Evolutionary conservation across 495 filamentous ascomycete species (phyloP), one percentile per base, ranked within the genome.

Genomic region (Penicillium pulvis): DNA sequence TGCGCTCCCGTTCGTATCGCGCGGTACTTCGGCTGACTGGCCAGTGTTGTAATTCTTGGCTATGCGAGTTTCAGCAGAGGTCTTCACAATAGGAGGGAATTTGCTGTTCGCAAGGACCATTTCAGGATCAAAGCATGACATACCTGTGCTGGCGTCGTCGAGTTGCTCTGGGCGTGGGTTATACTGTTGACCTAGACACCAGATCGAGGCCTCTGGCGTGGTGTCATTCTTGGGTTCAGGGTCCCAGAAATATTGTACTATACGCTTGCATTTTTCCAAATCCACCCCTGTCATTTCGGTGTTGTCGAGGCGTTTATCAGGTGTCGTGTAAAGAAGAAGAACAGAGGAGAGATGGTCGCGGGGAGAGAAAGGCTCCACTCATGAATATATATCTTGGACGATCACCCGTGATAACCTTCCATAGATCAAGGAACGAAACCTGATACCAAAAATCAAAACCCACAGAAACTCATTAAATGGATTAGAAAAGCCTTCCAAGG

Each of bases 241-340:
- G 61, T 98, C 95, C 91, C 93, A 99, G 62, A 98, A 90, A 75
- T 90, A 92, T 66, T 93, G 90, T 31, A 97, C 85, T 56, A 98
- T 84, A 56, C 90, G 87, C 72, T 91, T 92, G 76, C 84, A 90
- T 64, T 82, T 81, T 58, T 82, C 80, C 66, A 89, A 74, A 62
- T 89, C 83, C 20, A 83, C 78, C 51, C 74, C 81, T 44, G 79
- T 80, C 86, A 90, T 89, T 54, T 53, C 60, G 67, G 55, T 35
- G 41, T 36, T 33, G 19, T 26, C n/a, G 39, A 4, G 28, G 11
- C 28, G 12, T 16, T 16, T 41, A 41, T 41, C 39, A 8, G 16
- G 39, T 33, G n/a, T 26, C 26, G 9, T 26, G 47, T 35, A 9
- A 10, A n/a, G 20, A 7, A 31, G 9, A 23, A 3, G 46, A n/a